These are phyloP conservation scores for Colletotrichum endophyticum DNA, from an alignment of 2,329 filamentous ascomycete species.

Conservation along the genomic window DNA sequence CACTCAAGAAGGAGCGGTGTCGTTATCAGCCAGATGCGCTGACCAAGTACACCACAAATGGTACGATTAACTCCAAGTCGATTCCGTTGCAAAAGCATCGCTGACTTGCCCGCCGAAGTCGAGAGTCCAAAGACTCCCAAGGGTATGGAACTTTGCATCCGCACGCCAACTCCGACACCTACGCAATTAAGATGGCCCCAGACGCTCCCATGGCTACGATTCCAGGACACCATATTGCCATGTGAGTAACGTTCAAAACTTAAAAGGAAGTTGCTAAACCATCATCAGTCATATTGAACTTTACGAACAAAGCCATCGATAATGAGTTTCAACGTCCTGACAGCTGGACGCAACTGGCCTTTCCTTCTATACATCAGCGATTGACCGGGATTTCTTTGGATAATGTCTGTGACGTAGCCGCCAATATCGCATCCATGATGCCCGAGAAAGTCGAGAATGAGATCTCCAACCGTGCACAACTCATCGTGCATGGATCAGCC, in stretches of 20 bases:
- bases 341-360: accelerated
- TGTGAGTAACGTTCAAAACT: accelerated
- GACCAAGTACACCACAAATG: accelerated
- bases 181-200: accelerated
- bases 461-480: accelerated
- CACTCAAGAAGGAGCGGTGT: background rate
- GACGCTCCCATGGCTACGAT: accelerated
- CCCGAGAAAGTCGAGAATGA: accelerated
- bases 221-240: accelerated
- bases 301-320: accelerated
- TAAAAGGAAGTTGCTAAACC: too few relatives aligned
- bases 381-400: too few relatives aligned
- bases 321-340: accelerated
- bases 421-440: background rate
- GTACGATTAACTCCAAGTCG: accelerated
- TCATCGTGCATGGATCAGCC: accelerated
- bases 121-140: background rate
- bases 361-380: too few relatives aligned
- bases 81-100: accelerated
- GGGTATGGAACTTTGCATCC: accelerated
- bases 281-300: too few relatives aligned
- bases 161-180: background rate
- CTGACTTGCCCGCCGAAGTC: accelerated
- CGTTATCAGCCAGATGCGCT: background rate
- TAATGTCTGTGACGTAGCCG: too few relatives aligned